These are phyloP conservation scores for Dysphania ambrosioides DNA, from an alignment of 148 eudicot genomes.

Conservation along the genomic window DNA sequence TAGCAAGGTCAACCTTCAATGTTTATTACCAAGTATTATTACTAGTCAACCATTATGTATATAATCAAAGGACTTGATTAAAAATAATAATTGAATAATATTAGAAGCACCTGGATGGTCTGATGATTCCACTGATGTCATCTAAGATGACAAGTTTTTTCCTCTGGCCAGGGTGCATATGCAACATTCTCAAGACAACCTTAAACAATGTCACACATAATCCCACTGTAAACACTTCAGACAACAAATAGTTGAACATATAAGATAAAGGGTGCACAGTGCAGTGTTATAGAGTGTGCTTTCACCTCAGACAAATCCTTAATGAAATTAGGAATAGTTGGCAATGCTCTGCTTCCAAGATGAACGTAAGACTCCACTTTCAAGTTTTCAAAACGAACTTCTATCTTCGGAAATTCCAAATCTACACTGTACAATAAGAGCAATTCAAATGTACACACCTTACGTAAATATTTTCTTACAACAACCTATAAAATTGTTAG, in stretches of 20 bases:
- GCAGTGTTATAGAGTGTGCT: neutral
- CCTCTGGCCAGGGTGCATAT: conserved; percentile 52
- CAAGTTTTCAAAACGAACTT: conserved; percentile 83
- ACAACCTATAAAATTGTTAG: no score
- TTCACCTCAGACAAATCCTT: conserved; percentile 88
- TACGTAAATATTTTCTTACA: no score
- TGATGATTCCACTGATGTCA: conserved; percentile 74
- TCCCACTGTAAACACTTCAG: neutral
- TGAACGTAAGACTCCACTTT: conserved; percentile 70
- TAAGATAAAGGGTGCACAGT: neutral
- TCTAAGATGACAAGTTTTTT: conserved; percentile 75
- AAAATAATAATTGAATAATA: neutral
- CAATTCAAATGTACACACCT: no score
- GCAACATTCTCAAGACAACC: conserved; percentile 76
- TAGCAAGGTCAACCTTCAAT: conserved; percentile 75
- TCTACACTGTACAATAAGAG: conserved; percentile 53
- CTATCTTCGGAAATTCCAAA: conserved; percentile 75
- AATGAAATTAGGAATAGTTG: conserved; percentile 86
- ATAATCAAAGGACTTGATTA: neutral
- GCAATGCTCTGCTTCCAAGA: conserved; percentile 92
- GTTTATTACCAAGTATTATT: conserved; percentile 22
- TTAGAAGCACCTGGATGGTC: conserved; percentile 73
- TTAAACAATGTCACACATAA: conserved; percentile 29
- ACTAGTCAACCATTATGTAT: neutral
- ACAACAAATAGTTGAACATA: neutral